These are phyloP conservation scores for Sporisorium exsertum DNA, from an alignment of 1,284 basidiomycete species.

Conservation along the genomic window DNA sequence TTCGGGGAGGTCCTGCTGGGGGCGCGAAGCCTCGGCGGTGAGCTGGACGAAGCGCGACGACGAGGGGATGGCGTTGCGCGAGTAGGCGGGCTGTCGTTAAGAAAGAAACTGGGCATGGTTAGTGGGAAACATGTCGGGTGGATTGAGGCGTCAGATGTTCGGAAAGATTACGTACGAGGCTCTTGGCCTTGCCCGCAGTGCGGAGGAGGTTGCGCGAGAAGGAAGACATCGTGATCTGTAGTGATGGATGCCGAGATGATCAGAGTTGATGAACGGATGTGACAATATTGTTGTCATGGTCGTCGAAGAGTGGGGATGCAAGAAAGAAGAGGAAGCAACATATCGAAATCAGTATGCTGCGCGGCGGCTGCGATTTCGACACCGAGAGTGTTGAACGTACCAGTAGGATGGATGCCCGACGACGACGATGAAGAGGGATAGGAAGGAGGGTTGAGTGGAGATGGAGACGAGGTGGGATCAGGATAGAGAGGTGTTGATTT, in stretches of 20 bases:
- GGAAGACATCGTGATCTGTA: slow-evolving; percentile 41
- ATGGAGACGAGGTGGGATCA: not conserved
- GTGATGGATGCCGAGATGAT: not conserved
- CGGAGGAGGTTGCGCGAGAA: slow-evolving; percentile 50
- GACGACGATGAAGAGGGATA: slow-evolving; percentile 1
- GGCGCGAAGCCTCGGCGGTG: slow-evolving; percentile 57
- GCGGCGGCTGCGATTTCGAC: not conserved
- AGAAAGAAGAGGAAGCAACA: not conserved
- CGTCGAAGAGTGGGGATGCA: not conserved
- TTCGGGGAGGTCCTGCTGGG: slow-evolving; percentile 47
- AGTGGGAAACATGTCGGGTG: not conserved
- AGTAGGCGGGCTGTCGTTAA: slow-evolving; percentile 37
- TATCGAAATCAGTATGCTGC: not conserved
- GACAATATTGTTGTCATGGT: not conserved
- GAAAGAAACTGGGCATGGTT: not conserved
- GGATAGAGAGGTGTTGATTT: not conserved
- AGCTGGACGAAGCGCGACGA: slow-evolving; percentile 58
- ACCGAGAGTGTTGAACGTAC: not conserved
- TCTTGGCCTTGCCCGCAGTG: slow-evolving; percentile 49
- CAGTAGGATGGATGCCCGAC: slow-evolving; percentile 8
- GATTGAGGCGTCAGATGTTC: not conserved
- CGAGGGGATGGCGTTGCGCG: slow-evolving; percentile 52
- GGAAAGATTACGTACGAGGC: slow-evolving; percentile 10
- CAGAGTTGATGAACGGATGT: not conserved
- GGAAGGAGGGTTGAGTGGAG: not conserved